Conservation (phyloP, 2,329 filamentous ascomycete species). For the Fusarium continuum region DNA sequence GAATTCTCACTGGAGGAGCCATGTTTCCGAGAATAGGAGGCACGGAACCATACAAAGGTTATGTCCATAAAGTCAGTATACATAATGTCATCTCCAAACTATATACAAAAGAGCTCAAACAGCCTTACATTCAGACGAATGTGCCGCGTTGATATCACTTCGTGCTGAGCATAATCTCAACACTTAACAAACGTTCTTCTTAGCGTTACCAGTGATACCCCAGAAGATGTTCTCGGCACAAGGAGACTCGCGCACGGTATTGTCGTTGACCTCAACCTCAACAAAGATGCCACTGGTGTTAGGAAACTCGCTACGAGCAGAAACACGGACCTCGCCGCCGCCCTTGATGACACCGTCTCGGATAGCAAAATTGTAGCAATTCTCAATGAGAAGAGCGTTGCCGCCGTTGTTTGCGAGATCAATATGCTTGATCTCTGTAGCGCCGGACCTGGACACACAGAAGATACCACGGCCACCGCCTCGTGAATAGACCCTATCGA, state of each 20-base stretch:
- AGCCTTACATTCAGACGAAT: not conserved
- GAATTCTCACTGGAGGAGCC: not conserved
- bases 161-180: fast-evolving
- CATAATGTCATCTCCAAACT: not conserved
- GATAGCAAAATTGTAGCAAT: slow-evolving; percentile 66
- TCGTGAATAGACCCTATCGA: slow-evolving; percentile 63
- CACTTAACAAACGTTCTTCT: slow-evolving; percentile 50
- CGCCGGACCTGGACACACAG: slow-evolving; percentile 65
- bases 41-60: too few species aligned
- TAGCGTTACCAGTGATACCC: slow-evolving; percentile 57
- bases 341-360: slow-evolving; percentile 60
- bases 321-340: slow-evolving; percentile 64
- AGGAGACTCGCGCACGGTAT: slow-evolving; percentile 61
- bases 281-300: slow-evolving; percentile 63
- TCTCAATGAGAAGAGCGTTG: slow-evolving; percentile 67
- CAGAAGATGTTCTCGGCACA: slow-evolving; percentile 63
- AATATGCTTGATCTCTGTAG: slow-evolving; percentile 57
- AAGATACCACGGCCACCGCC: slow-evolving; percentile 67
- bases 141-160: too few species aligned
- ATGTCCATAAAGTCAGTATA: not conserved
- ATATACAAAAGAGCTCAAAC: not conserved
- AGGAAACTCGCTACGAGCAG: slow-evolving; percentile 63
- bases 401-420: slow-evolving; percentile 63
- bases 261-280: slow-evolving; percentile 59
- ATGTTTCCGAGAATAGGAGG: too few species aligned